These are phyloP conservation scores for Verbascum thapsus DNA, from an alignment of 257 asterid species.

Conservation along the genomic window DNA sequence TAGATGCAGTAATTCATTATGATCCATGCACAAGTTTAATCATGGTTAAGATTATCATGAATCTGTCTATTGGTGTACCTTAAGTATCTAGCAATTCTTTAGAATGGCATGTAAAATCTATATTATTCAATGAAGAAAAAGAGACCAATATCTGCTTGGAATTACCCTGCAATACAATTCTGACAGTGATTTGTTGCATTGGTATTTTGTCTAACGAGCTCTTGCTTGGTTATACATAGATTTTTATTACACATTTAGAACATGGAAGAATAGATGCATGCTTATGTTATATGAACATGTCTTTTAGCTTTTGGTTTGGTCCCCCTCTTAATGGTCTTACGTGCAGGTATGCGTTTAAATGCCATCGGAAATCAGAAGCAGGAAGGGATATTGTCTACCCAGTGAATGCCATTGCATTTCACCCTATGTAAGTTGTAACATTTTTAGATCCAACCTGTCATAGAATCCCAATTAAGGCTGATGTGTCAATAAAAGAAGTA, in stretches of 20 bases:
- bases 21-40: slow-evolving; percentile 6
- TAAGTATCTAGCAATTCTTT: neutral
- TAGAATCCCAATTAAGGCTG: neutral
- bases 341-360: slow-evolving; percentile 76
- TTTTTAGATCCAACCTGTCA: slow-evolving; percentile 12
- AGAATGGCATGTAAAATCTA: neutral
- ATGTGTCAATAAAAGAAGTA: neutral
- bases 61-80: slow-evolving; percentile 5
- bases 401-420: slow-evolving; percentile 89
- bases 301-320: neutral
- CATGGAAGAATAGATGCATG: neutral
- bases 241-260: neutral
- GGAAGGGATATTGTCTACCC: slow-evolving; percentile 83
- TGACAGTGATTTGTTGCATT: slow-evolving; percentile 4
- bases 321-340: slow-evolving; percentile 15
- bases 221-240: neutral
- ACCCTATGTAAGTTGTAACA: slow-evolving; percentile 69
- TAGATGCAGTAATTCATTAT: slow-evolving; percentile 12
- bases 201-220: slow-evolving; percentile 4
- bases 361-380: slow-evolving; percentile 79
- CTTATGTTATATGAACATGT: neutral
- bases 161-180: neutral
- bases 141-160: neutral
- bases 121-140: neutral
- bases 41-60: neutral